A percentile compares a stretch with the other conserved stretches of the same genome.
Conservation (phyloP, 768 basidiomycete species). For the Leucocoprinus leucothites region DNA sequence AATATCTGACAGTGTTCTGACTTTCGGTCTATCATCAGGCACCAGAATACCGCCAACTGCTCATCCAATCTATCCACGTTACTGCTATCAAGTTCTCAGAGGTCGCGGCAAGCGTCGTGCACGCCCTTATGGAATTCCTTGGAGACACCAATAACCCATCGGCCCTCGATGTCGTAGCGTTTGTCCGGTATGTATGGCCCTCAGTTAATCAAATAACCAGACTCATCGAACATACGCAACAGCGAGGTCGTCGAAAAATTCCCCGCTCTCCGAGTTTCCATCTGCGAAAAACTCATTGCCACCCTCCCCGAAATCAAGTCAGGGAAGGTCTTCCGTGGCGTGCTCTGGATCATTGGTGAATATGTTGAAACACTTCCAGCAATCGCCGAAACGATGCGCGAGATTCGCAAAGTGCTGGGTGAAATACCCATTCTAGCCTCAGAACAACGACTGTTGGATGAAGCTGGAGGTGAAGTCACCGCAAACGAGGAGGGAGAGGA, state of each 20-base stretch:
- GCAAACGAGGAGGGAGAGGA: constrained; percentile 37
- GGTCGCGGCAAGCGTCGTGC: constrained; percentile 92
- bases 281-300: constrained; percentile 80
- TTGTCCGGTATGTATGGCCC: constrained; percentile 36
- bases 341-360: constrained; percentile 98
- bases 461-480: constrained; percentile 45
- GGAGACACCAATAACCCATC: constrained; percentile 94
- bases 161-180: constrained; percentile 90
- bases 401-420: constrained; percentile 82
- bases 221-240: neutral
- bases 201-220: neutral
- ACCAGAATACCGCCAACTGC: constrained; percentile 90
- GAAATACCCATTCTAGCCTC: constrained; percentile 97
- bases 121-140: constrained; percentile 91
- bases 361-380: constrained; percentile 71
- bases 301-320: constrained; percentile 89
- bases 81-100: constrained; percentile 97
- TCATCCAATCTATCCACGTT: constrained; percentile 96
- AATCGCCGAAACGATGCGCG: constrained; percentile 70
- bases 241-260: constrained; percentile 98
- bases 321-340: constrained; percentile 94
- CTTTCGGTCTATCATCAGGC: constrained; percentile 45
- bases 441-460: constrained; percentile 81
- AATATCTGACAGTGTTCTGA: neutral
- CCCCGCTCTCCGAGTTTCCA: constrained; percentile 76